Percentiles rank a stretch among this genome's conserved stretches.
Evolutionary conservation across 208 protist species (phyloP).

Genomic region (Trypanosoma melophagium): DNA sequence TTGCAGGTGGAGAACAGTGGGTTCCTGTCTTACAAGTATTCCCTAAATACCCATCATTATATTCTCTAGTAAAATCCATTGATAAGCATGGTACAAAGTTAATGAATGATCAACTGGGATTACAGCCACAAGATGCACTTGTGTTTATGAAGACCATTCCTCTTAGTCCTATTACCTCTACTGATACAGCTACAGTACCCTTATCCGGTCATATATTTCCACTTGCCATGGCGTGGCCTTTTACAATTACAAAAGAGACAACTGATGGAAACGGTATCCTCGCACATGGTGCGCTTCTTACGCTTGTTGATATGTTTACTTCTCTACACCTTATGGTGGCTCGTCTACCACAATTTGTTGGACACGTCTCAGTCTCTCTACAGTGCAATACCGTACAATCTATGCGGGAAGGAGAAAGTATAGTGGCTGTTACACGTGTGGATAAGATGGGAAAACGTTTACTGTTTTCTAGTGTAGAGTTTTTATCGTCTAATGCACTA

Average conservation of each 20-base stretch:
- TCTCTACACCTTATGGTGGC: constrained; percentile 36
- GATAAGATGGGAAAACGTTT: constrained; percentile 57
- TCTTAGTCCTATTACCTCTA: neutral
- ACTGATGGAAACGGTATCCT: neutral
- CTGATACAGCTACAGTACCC: neutral
- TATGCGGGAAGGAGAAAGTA: constrained; percentile 29
- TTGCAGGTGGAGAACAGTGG: neutral
- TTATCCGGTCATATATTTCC: neutral
- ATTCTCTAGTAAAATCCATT: neutral
- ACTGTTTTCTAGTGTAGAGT: constrained; percentile 45
- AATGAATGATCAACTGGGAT: neutral
- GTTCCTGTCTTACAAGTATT: constrained; percentile 3
- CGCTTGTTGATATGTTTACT: constrained; percentile 33
- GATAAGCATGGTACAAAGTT: neutral
- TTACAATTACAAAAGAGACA: neutral
- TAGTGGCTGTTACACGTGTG: constrained; percentile 32
- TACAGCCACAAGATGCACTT: neutral
- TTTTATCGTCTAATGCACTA: constrained; percentile 28
- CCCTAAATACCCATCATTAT: neutral
- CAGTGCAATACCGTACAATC: constrained; percentile 34
- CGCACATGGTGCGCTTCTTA: constrained; percentile 9
- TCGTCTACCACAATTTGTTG: constrained; percentile 21
- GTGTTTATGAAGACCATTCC: neutral
- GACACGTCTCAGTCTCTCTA: constrained; percentile 50
- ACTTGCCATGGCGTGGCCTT: constrained; percentile 11